Evolutionary conservation across 2,329 filamentous ascomycete genomes (phyloP).

Genomic region (Colletotrichum sp.): DNA sequence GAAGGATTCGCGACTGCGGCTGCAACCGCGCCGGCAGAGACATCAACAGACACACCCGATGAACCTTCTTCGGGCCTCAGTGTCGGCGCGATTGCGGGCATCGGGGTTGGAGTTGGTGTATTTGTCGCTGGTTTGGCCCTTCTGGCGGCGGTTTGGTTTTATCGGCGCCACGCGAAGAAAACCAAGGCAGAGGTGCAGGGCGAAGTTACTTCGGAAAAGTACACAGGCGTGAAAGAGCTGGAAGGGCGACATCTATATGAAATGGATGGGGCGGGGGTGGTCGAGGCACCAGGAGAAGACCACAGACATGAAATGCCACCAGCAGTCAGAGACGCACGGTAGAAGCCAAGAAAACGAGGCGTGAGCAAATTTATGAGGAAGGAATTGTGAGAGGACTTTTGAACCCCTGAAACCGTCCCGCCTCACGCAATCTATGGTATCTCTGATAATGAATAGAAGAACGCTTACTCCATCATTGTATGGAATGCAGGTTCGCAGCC

Average conservation of each 20-base stretch:
- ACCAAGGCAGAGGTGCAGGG: background rate
- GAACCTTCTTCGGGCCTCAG: background rate
- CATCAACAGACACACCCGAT: background rate
- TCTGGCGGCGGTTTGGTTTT: background rate
- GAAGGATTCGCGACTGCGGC: background rate
- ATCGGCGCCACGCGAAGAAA: background rate
- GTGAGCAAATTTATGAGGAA: background rate
- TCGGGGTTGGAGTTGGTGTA: background rate
- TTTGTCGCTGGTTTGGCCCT: background rate
- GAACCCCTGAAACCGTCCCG: background rate
- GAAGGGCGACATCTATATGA: background rate
- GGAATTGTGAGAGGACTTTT: background rate
- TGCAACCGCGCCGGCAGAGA: background rate
- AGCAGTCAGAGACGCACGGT: background rate
- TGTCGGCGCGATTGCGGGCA: background rate
- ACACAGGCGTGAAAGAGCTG: background rate
- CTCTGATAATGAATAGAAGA: background rate
- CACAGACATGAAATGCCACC: background rate
- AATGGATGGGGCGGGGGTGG: background rate
- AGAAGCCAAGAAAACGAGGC: background rate
- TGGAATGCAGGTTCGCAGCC: background rate
- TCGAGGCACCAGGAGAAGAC: background rate
- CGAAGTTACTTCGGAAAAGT: background rate
- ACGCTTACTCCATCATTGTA: constrained; percentile 8
- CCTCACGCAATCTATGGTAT: constrained; percentile 11